A percentile compares a stretch with the other conserved stretches of the same genome.
phyloP scores from a whole-genome alignment of 2,329 filamentous ascomycete species.

The Aurifilum marmelostoma region DNA sequence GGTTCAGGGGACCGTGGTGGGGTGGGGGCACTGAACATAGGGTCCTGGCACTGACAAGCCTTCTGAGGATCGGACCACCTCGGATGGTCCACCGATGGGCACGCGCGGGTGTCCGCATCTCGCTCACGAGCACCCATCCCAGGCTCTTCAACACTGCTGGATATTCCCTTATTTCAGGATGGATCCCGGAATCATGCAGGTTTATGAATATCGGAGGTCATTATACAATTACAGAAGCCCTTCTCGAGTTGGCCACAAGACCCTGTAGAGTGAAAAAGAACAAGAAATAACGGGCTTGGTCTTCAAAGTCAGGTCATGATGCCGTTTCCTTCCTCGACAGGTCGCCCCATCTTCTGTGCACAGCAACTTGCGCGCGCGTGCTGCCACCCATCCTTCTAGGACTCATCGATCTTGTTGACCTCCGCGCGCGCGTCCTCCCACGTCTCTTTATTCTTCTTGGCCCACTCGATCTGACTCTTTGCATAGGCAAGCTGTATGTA shows the following conservation, averaged over 20 bases:
- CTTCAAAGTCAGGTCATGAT: slow-evolving; percentile 16
- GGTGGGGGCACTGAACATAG: not conserved
- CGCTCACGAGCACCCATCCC: not conserved
- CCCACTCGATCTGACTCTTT: slow-evolving; percentile 92
- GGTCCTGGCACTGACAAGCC: not conserved
- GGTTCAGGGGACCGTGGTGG: no score
- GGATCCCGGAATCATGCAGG: slow-evolving; percentile 12
- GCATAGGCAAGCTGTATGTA: slow-evolving; percentile 78
- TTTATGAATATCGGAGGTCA: slow-evolving; percentile 17
- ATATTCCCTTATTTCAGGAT: not conserved
- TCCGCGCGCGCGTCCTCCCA: slow-evolving; percentile 91
- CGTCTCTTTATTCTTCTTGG: slow-evolving; percentile 84
- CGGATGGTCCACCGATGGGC: not conserved
- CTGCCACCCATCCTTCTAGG: slow-evolving; percentile 38
- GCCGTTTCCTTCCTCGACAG: slow-evolving; percentile 6
- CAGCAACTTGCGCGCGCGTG: not conserved
- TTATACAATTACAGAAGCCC: slow-evolving; percentile 28
- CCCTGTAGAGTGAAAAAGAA: slow-evolving; percentile 1
- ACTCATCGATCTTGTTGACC: slow-evolving; percentile 82
- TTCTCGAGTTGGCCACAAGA: not conserved
- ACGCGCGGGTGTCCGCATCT: not conserved
- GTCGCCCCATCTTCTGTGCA: slow-evolving; percentile 3
- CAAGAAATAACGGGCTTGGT: slow-evolving; percentile 1
- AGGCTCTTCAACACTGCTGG: not conserved
- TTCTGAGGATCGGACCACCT: not conserved